These are phyloP conservation scores for Plasmodium falciparum DNA, from an alignment of 169 alveolate species.

Conservation along the genomic window DNA sequence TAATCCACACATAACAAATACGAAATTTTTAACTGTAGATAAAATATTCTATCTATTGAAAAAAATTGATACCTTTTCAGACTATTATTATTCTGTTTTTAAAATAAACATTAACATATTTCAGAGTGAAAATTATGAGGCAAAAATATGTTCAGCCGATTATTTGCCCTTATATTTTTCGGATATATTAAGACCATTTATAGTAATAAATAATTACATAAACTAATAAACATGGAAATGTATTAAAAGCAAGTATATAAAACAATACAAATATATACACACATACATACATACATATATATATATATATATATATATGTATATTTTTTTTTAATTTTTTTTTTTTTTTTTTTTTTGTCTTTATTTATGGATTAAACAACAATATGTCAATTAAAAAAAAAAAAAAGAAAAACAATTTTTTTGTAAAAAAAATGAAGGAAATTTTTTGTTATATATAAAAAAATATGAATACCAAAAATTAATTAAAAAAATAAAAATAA, in stretches of 20 bases:
- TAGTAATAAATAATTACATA: constrained; percentile 54
- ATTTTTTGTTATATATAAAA: background rate
- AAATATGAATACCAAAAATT: background rate
- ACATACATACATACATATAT: background rate
- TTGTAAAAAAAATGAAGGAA: background rate
- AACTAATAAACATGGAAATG: background rate
- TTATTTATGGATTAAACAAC: background rate
- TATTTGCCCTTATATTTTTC: constrained; percentile 53
- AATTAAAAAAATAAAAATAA: constrained; percentile 2
- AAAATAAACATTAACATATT: constrained; percentile 42
- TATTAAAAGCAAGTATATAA: background rate
- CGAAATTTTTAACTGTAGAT: background rate
- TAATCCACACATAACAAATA: constrained; percentile 18
- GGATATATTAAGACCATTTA: constrained; percentile 71
- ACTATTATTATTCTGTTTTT: constrained; percentile 64
- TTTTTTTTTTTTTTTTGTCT: background rate
- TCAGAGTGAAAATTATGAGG: constrained; percentile 23
- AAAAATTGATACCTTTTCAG: constrained; percentile 45
- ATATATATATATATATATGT: background rate
- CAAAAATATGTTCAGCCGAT: constrained; percentile 52
- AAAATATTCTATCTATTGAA: constrained; percentile 1
- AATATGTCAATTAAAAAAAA: background rate
- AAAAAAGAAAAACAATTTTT: background rate
- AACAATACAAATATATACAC: background rate
- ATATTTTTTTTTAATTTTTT: too few relatives aligned